Base-by-base conservation (phyloP, 345 rosid genomes). In the Sonneratia caseolaris region DNA sequence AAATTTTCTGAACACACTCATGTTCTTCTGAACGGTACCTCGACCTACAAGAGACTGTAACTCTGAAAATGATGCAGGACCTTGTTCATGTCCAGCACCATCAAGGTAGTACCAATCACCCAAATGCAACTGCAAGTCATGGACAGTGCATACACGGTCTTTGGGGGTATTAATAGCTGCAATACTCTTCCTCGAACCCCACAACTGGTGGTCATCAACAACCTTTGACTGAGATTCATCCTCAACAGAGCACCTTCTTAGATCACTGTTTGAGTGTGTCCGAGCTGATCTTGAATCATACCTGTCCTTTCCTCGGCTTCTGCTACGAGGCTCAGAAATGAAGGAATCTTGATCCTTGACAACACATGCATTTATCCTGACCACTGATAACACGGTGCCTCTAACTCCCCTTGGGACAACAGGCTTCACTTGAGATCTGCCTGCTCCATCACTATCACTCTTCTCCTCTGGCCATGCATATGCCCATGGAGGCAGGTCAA, bases 51-150 rank as follows among this genome's bases (percentile, higher is more conserved):
- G 75, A 68, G 75, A 77, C 81, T 88, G 97, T 69, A 96, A 89
- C 79, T 83, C 94, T 16, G 87, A 80, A 86, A 86, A 87, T 43
- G 89, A 84, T 57, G 70, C 80, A 69, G 99, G 98, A 66, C 98
- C 99, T 75, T 74, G 90, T 82, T 90, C 98, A 84, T 84, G 92
- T 75, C 99, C 99, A 70, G 91, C 78, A 65, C 97, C 96, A 84
- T 96, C 99, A 85, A 87, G 79, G 82, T 86, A 92, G 81, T 85
- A 96, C 99, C 99, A 96, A 68, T 96, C 97, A 78, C 99, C 99
- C 80, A 89, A 81, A 77, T 91, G 92, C 85, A 96, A 78, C 73
- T 87, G 95, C 77, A 96, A 77, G 75, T 96, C 96, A 65, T 87
- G 86, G 56, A 80, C 85, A 37, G 90, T 73, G 70, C 83, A 87